These are phyloP conservation scores for Beta vulgaris DNA, from an alignment of 148 eudicot species.

Conservation along the genomic window DNA sequence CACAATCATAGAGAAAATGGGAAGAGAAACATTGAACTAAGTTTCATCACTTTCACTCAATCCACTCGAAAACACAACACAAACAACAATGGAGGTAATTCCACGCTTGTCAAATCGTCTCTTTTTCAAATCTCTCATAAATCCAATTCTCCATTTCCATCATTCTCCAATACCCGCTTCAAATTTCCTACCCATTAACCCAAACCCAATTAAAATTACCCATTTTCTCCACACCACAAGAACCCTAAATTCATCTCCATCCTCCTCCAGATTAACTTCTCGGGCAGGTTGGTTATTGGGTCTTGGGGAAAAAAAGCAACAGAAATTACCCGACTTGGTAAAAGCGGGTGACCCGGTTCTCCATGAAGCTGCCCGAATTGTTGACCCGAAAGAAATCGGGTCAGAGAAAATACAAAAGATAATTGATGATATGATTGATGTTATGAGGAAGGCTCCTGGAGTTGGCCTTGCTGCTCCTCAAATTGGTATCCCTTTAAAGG, in stretches of 20 bases:
- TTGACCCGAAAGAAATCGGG: constrained; percentile 63
- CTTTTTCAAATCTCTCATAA: constrained; percentile 26
- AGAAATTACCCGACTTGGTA: constrained; percentile 53
- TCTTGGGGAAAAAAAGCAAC: constrained; percentile 49
- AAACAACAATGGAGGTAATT: constrained; percentile 55
- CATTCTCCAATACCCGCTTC: constrained; percentile 23
- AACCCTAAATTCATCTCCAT: constrained; percentile 31
- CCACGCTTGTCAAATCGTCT: constrained; percentile 59
- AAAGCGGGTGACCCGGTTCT: constrained; percentile 99
- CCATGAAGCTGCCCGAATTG: constrained; percentile 75
- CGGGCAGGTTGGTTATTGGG: constrained; percentile 80
- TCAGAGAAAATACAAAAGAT: constrained; percentile 75
- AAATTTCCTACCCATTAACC: constrained; percentile 11
- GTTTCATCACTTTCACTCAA: too few relatives aligned
- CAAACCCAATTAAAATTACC: constrained; percentile 25
- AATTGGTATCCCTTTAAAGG: constrained; percentile 89
- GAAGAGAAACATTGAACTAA: too few relatives aligned
- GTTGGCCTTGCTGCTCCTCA: constrained; percentile 99
- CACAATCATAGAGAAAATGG: too few relatives aligned
- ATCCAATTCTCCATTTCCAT: constrained; percentile 29
- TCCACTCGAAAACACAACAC: too few relatives aligned
- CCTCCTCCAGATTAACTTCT: constrained; percentile 16
- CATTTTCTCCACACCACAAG: constrained; percentile 25
- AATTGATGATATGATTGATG: constrained; percentile 76
- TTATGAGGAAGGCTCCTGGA: constrained; percentile 90